Evolutionary conservation across 2,329 filamentous ascomycete genomes (phyloP).

Genomic region (Calonectria hongkongensis): DNA sequence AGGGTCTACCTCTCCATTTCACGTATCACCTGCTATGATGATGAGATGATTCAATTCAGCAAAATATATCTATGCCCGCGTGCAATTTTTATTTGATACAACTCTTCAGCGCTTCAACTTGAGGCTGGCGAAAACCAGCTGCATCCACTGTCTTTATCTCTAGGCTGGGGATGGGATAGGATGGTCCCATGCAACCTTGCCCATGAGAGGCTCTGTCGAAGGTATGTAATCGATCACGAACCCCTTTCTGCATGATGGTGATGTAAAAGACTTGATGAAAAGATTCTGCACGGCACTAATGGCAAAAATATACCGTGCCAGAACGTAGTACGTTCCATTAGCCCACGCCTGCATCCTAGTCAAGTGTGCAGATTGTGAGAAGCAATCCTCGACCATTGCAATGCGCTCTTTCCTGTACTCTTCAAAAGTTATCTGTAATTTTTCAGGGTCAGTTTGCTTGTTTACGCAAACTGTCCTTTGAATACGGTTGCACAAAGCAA

Average conservation of each 20-base stretch:
- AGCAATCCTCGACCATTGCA: slow-evolving; percentile 6
- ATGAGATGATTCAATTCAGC: too few species aligned
- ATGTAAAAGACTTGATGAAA: neutral
- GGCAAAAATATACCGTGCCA: slow-evolving; percentile 3
- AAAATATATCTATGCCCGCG: too few species aligned
- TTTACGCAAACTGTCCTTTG: slow-evolving; percentile 1
- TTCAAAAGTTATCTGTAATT: neutral
- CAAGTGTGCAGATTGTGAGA: slow-evolving; percentile 15
- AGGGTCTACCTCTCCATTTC: too few species aligned
- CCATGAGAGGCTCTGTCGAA: neutral
- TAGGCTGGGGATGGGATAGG: neutral
- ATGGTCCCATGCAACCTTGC: slow-evolving; percentile 11
- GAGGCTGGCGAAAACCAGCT: neutral
- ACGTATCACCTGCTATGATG: too few species aligned
- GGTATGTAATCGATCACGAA: slow-evolving; percentile 9
- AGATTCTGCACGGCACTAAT: slow-evolving; percentile 2
- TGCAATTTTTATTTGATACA: too few species aligned
- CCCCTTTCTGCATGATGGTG: neutral
- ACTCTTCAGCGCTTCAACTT: too few species aligned
- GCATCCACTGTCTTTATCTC: neutral
- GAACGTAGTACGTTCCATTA: neutral
- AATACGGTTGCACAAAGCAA: slow-evolving; percentile 26
- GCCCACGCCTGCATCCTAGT: slow-evolving; percentile 15
- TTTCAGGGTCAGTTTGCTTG: neutral
- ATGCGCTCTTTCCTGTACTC: slow-evolving; percentile 12